Evolutionary conservation across 352 stramenopile species (phyloP), one percentile per base, ranked within the genome.

Genomic region (Hyphochytrium catenoides): DNA sequence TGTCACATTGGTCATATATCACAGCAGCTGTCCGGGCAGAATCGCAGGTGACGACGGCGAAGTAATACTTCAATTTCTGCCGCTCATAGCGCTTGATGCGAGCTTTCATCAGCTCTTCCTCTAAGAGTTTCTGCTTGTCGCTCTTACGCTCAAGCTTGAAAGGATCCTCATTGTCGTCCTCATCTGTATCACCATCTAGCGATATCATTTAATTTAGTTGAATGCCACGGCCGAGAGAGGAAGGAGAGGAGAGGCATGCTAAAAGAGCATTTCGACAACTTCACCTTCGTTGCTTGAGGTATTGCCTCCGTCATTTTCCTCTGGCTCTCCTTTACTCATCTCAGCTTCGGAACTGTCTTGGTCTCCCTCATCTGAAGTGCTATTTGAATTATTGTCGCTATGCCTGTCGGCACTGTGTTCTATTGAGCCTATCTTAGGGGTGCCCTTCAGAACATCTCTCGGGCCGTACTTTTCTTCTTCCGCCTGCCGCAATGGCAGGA

Each of bases 61-160:
- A 97, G 49, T 95, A 97, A 55, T 98, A 98, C 44, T 84, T 78
- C 23, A 98, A 60, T 53, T 95, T 95, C 37, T 92, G 77, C 29
- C 91, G 62, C 51, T 98, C 90, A 54, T 97, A 97, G n/a, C n/a
- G n/a, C n/a, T n/a, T n/a, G n/a, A n/a, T n/a, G n/a, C n/a, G n/a
- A n/a, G n/a, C n/a, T n/a, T n/a, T n/a, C n/a, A n/a, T n/a, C n/a
- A n/a, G n/a, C n/a, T n/a, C n/a, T n/a, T n/a, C n/a, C 23, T 72
- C 70, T 36, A 87, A 72, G 24, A 98, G 56, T 44, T 90, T 91
- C 55, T 97, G 84, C 19, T 58, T 54, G 55, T 96, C 78, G 45
- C 95, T 94, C 15, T 74, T 43, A 43, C 12, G 29, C 32, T 16
- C 29, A 20, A 21, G n/a, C 6, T 14, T 25, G 20, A n/a, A n/a